A percentile compares a stretch with the other conserved stretches of the same genome.
Conservation (phyloP, 1,139 yeast species). For the Yamadazyma jaroonii region DNA sequence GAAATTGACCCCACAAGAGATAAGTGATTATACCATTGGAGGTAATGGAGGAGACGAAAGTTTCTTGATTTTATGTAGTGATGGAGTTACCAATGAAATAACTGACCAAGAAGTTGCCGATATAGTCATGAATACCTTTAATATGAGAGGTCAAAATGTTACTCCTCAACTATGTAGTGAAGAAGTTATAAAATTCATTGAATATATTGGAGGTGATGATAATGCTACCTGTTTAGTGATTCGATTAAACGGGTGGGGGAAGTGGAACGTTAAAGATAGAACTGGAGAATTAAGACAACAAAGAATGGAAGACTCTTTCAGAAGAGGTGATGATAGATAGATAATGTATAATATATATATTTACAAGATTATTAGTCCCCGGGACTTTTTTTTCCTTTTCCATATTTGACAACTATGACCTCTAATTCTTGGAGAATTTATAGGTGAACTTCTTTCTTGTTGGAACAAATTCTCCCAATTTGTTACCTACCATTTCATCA, state of each 20-base stretch:
- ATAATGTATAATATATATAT: neutral
- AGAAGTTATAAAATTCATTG: conserved; percentile 81
- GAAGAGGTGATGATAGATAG: conserved; percentile 27
- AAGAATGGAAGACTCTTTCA: conserved; percentile 49
- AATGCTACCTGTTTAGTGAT: conserved; percentile 88
- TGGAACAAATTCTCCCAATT: conserved; percentile 92
- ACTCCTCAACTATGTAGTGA: conserved; percentile 85
- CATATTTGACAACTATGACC: too few relatives aligned
- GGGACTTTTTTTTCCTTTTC: too few relatives aligned
- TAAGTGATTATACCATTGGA: conserved; percentile 41
- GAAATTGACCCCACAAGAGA: conserved; percentile 37
- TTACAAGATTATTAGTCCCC: too few relatives aligned
- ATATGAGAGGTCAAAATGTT: conserved; percentile 68
- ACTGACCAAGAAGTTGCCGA: conserved; percentile 93
- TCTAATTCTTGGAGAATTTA: conserved; percentile 64
- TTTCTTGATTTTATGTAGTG: conserved; percentile 73
- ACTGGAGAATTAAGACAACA: conserved; percentile 81
- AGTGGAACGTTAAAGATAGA: conserved; percentile 80
- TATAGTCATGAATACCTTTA: conserved; percentile 69
- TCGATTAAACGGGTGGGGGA: conserved; percentile 87
- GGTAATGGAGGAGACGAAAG: conserved; percentile 77
- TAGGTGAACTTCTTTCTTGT: conserved; percentile 86
- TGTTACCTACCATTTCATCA: conserved; percentile 97
- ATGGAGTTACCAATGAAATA: conserved; percentile 79
- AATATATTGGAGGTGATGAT: conserved; percentile 88